Evolutionary conservation across 768 basidiomycete genomes (phyloP), one percentile per base, ranked within the genome.

Genomic region (Agrocybe pediades): DNA sequence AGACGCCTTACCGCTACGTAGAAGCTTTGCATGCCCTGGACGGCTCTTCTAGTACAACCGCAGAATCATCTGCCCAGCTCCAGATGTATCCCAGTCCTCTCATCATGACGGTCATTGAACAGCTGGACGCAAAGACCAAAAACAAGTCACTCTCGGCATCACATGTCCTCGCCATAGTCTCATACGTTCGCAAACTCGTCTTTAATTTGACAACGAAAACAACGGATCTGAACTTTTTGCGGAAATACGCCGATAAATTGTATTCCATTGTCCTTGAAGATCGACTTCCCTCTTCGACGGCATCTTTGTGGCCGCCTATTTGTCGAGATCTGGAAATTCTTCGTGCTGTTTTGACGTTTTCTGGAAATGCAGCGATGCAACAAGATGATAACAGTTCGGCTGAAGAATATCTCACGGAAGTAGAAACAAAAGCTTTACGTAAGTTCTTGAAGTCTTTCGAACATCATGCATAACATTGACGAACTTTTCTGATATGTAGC

Each of bases 1-100:
- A 89, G 68, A 88, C 87, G 2, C 91, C 93, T 0, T 90, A 94
- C 66, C 81, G 84, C 24, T 98, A 96, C 64, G 77, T 96, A 49
- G 95, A 97, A 61, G 86, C 86, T 20, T 69, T 86, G 56, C 66
- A 78, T 6, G 62, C 68, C 0, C 64, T 84, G 19, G 48, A 59
- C 55, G 47, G 63, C 49, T 6, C 62, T 33, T 30, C 59, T 7
- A 41, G 40, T 36, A 19, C 54, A 52, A 19, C 42, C 19, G 16
- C 49, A 1, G 57, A 49, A 8, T 16, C 20, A 6, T 48, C 48
- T 25, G 59, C 61, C 49, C 49, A 56, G n/a, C 61, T 68, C 16
- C 74, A 76, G 17, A 53, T 58, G 9, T 70, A 74, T 29, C 82
- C 86, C 3, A 92, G 90, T 57, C 91, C 94, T 0, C 76, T 98